A percentile compares a stretch with the other conserved stretches of the same genome.
These are phyloP conservation scores for Handroanthus guayacan DNA, from an alignment of 257 asterid genomes.

Conservation along the genomic window DNA sequence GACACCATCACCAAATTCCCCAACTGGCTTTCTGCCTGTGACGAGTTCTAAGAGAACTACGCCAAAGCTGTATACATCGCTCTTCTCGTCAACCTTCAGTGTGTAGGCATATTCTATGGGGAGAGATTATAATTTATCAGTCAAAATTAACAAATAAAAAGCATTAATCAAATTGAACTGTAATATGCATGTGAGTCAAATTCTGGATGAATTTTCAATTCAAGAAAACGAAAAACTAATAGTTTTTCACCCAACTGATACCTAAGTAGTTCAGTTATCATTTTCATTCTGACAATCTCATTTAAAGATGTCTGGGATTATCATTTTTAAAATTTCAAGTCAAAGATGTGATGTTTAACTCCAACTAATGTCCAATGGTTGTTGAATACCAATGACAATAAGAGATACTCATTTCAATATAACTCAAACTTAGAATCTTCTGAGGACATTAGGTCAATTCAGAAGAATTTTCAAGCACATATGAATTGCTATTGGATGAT, in stretches of 20 bases:
- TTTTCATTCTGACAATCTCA: conserved; percentile 23
- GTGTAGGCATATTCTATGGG: conserved; percentile 83
- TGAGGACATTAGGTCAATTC: conserved; percentile 12
- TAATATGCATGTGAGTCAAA: not conserved
- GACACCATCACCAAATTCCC: conserved; percentile 84
- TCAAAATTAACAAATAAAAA: not conserved
- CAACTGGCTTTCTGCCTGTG: conserved; percentile 77
- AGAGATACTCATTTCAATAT: not conserved
- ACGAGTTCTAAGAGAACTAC: conserved; percentile 79
- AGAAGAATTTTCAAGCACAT: not conserved
- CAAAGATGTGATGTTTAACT: conserved; percentile 19
- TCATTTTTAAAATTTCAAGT: conserved; percentile 32
- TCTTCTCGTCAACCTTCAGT: conserved; percentile 81
- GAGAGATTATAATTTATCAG: not conserved
- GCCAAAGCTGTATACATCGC: conserved; percentile 88
- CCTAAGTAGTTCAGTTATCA: conserved; percentile 24
- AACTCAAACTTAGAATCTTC: not conserved
- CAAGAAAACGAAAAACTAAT: not conserved
- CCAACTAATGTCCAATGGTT: conserved; percentile 16
- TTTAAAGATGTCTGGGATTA: not conserved
- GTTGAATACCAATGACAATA: conserved; percentile 2
- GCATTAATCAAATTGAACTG: not conserved
- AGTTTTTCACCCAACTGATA: conserved; percentile 14
- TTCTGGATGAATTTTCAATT: not conserved
- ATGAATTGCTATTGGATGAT: not conserved